Evolutionary conservation across 164 flowering plant species (phyloP), one percentile per base, ranked within the genome.

Genomic region (Malania oleifera): DNA sequence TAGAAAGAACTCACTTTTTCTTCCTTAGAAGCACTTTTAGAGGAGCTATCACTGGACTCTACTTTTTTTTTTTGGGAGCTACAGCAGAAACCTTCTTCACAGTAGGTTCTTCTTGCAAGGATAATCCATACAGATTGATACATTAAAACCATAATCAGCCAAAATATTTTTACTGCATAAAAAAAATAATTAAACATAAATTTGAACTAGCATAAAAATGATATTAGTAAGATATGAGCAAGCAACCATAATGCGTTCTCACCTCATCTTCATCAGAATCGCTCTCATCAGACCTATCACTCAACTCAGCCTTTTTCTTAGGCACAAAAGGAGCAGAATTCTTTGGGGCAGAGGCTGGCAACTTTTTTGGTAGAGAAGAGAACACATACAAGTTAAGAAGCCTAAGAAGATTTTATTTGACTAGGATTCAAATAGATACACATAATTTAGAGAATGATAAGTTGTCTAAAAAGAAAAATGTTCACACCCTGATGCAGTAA

Each of bases 271-370:
- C 55, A 12, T 54, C 28, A 17, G 72, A 68, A 3, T 66, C 71
- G 55, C 61, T 51, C 17, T 72, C 75, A 1, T 48, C 38, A 19
- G 73, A 70, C 48, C 68, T 63, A 34, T 67, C 77, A 53, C 69
- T 67, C 20, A 70, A 63, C 20, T 67, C 69, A 47, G 49, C 64
- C 52, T 68, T 70, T 61, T 54, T 71, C 45, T 67, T 63, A 3
- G 73, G 22, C 38, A 66, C 65, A 8, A 39, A 48, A 18, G 59
- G 44, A 18, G 72, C 22, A 18, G 15, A 62, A 41, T 54, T 68
- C 51, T 61, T 66, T 17, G 34, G 43, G 23, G 46, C 46, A 46
- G 61, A 41, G 24, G 52, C n/a, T 20, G 62, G 41, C 40, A 41
- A 39, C 25, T 60, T 70, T 43, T 61, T 56, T 17, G 48, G 31